Base-by-base conservation (phyloP, 352 stramenopile species). In the Phytopythium montanum region DNA sequence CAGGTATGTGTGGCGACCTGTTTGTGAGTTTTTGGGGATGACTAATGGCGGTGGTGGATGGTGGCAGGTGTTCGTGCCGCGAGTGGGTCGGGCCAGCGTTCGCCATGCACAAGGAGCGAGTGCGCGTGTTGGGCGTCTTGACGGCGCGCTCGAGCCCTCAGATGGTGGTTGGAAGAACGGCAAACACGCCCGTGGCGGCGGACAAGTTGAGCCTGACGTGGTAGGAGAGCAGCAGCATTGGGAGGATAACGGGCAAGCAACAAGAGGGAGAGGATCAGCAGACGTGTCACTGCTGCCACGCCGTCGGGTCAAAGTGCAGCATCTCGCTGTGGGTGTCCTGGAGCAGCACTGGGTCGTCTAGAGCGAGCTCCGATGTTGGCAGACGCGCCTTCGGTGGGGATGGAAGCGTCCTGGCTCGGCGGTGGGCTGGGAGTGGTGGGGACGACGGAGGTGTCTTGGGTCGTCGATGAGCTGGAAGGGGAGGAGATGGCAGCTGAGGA, bases 111-210 rank as follows among this genome's bases (percentile, higher is more conserved):
- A 81, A 70, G 45, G 61, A 59, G 19, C 68, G 76, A 7, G 57
- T 90, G 6, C 78, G 79, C 36, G 56, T 76, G n/a, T 54, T 89
- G 6, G 80, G 80, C 16, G 80, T 70, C 16, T 63, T 85, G 39
- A 73, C 69, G 5, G 67, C 62, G 2, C 66, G 65, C 42, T 69
- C 69, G 25, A 61, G 48, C 36, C 36, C 52, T 12, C 50, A 44
- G 50, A 23, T 54, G 14, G 28, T 41, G 29, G 28, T 9, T 4
- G 50, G 26, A 3, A 44, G 23, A 10, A n/a, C 29, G 5, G 50
- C 10, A n/a, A 31, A 56, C 50, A 10, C 21, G 28, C 18, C 49
- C 49, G 29, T 19, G 29, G 21, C 29, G 28, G 28, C 42, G 21
- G 31, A 41, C 31, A 41, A 56, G 23, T 21, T 44, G 18, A 19